A percentile compares a stretch with the other conserved stretches of the same genome.
Conservation (phyloP, 2,329 filamentous ascomycete species). For the Calonectria crousiana region DNA sequence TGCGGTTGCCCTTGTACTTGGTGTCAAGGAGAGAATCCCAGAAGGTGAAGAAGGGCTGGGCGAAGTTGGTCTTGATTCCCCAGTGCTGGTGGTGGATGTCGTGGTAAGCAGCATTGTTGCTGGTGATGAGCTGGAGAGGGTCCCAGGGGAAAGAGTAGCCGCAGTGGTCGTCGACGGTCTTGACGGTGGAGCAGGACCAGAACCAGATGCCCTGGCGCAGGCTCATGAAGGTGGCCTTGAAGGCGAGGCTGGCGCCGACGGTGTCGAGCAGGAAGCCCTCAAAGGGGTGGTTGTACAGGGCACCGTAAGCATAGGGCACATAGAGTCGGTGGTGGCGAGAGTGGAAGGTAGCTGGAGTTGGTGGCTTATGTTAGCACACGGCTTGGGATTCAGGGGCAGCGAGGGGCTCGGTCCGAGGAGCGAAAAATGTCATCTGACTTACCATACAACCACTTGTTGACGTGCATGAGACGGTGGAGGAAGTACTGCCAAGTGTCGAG, state of each 20-base stretch:
- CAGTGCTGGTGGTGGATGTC: slow-evolving; percentile 99
- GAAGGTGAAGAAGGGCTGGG: slow-evolving; percentile 93
- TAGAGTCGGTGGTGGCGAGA: slow-evolving; percentile 96
- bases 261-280: slow-evolving; percentile 96
- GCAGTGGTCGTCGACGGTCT: slow-evolving; percentile 98
- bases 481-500: slow-evolving; percentile 99
- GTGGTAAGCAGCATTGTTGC: slow-evolving; percentile 96
- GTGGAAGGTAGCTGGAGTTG: slow-evolving; percentile 83
- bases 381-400: background rate
- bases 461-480: slow-evolving; percentile 94
- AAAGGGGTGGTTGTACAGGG: slow-evolving; percentile 95
- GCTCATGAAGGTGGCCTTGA: slow-evolving; percentile 86
- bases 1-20: slow-evolving; percentile 78
- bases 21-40: slow-evolving; percentile 90
- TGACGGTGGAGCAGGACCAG: slow-evolving; percentile 90
- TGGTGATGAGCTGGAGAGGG: slow-evolving; percentile 89
- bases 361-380: slow-evolving; percentile 61
- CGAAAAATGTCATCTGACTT: slow-evolving; percentile 53
- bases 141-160: slow-evolving; percentile 97
- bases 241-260: slow-evolving; percentile 85
- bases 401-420: background rate
- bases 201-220: slow-evolving; percentile 89
- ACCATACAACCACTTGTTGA: slow-evolving; percentile 98
- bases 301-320: slow-evolving; percentile 96
- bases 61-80: slow-evolving; percentile 97